Evolutionary conservation across 116 monocot genomes (phyloP).

Genomic region (Posidonia oceanica): DNA sequence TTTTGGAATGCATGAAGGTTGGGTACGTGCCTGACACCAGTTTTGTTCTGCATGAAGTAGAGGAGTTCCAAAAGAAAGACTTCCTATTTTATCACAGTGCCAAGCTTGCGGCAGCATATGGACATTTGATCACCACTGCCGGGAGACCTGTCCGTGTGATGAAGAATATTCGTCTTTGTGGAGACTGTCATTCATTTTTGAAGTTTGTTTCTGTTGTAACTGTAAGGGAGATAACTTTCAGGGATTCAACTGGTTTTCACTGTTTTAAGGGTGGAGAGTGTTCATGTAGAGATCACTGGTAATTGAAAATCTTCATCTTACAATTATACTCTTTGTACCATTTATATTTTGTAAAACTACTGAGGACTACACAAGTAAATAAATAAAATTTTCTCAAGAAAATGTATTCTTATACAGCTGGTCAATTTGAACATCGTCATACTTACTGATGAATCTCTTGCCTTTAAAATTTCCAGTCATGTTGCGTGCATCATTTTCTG

Average conservation of each 20-base stretch:
- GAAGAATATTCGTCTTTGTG: conserved; percentile 81
- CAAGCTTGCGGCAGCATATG: conserved; percentile 63
- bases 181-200: conserved; percentile 83
- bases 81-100: conserved; percentile 90
- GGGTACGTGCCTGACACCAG: conserved; percentile 83
- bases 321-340: no score
- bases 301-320: neutral
- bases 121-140: conserved; percentile 26
- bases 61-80: conserved; percentile 85
- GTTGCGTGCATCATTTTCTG: no score
- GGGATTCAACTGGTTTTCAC: conserved; percentile 83
- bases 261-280: conserved; percentile 50
- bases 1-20: conserved; percentile 69
- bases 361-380: no score
- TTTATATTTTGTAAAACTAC: no score
- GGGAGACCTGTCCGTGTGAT: conserved; percentile 29
- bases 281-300: conserved; percentile 64
- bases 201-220: conserved; percentile 57
- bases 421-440: no score
- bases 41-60: conserved; percentile 94
- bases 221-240: conserved; percentile 49
- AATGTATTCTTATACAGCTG: no score
- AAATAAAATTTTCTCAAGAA: no score
- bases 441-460: no score
- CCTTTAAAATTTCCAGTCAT: no score